A percentile compares a stretch with the other conserved stretches of the same genome.
Conservation (phyloP, 139 green algal species). For the Zygnema cylindricum region DNA sequence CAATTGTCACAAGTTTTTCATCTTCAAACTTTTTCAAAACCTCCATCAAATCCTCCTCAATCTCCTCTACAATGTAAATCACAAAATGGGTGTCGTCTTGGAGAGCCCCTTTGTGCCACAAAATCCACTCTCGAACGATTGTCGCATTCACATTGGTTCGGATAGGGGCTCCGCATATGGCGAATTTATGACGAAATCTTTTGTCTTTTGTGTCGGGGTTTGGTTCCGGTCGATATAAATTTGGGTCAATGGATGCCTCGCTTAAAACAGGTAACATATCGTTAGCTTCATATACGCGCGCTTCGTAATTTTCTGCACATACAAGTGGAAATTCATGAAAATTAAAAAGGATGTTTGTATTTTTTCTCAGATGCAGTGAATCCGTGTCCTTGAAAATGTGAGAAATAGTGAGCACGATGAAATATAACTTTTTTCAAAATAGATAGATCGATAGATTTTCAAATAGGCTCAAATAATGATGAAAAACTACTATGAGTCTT, state of each 20-base stretch:
- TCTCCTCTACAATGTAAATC: background rate
- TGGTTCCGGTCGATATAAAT: background rate
- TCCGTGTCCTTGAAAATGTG: no score
- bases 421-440: no score
- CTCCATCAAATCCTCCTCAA: background rate
- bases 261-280: background rate
- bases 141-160: background rate
- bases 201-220: no score
- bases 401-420: no score
- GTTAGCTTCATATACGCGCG: background rate
- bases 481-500: no score
- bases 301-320: no score
- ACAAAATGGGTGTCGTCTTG: background rate
- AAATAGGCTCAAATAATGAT: no score
- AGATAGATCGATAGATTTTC: no score
- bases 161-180: background rate
- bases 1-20: background rate
- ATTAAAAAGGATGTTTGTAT: no score
- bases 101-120: background rate
- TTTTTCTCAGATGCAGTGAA: no score
- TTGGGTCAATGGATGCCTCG: background rate
- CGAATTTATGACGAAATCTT: background rate
- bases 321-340: no score
- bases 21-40: background rate
- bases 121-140: background rate